phyloP scores from a whole-genome alignment of 2,329 filamentous ascomycete species.

The Aspergillus thermomutatus region DNA sequence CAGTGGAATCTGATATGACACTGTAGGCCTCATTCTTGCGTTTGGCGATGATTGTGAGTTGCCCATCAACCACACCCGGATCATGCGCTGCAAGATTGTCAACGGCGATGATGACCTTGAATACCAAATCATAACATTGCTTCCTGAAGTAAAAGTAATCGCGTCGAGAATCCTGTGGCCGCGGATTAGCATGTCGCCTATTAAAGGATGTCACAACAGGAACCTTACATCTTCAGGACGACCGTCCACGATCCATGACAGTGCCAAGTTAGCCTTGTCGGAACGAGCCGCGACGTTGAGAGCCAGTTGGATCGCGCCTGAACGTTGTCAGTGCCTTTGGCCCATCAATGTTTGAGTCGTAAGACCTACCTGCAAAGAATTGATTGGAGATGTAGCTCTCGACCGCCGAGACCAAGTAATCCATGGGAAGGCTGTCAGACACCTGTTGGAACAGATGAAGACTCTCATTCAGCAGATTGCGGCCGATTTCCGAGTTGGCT shows the following conservation, averaged over 20 bases:
- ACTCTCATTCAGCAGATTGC: conserved; percentile 82
- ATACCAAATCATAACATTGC: conserved; percentile 81
- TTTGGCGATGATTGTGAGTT: conserved; percentile 69
- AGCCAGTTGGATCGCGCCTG: conserved; percentile 78
- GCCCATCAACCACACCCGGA: conserved; percentile 73
- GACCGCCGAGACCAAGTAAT: conserved; percentile 75
- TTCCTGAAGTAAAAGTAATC: conserved; percentile 68
- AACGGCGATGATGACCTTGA: conserved; percentile 72
- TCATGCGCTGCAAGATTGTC: conserved; percentile 67
- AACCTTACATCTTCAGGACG: conserved; percentile 56
- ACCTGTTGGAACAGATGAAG: conserved; percentile 85
- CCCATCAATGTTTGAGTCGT: conserved; percentile 13
- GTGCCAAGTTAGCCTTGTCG: conserved; percentile 80
- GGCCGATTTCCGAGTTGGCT: conserved; percentile 69
- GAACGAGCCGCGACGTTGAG: conserved; percentile 77
- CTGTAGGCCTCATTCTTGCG: conserved; percentile 85
- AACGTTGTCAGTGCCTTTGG: conserved; percentile 13
- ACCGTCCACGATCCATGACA: conserved; percentile 84
- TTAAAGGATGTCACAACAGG: background rate
- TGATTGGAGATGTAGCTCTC: conserved; percentile 75
- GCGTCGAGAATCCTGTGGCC: conserved; percentile 61
- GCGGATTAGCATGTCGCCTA: conserved; percentile 12
- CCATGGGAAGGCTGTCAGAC: conserved; percentile 73
- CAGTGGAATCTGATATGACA: conserved; percentile 80
- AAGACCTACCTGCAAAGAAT: conserved; percentile 70